phyloP scores from a whole-genome alignment of 2,329 filamentous ascomycete species.

The Aspergillus sp. region DNA sequence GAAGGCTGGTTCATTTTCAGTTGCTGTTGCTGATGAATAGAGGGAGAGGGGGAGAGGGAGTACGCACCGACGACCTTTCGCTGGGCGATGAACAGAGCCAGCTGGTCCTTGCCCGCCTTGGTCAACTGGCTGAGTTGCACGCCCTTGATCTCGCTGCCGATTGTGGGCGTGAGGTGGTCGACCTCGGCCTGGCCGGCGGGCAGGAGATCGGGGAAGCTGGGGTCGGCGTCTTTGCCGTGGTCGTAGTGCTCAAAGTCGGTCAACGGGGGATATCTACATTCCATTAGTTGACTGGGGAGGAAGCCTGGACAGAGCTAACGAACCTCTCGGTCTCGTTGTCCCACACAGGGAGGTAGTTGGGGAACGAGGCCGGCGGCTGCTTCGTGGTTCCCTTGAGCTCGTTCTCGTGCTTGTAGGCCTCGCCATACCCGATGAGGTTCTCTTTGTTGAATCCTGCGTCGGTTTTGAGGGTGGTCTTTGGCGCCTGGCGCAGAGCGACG shows the following conservation, averaged over 20 bases:
- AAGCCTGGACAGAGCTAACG: not conserved
- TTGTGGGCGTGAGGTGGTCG: constrained; percentile 67
- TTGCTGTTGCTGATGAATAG: not conserved
- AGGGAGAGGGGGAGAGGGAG: not conserved
- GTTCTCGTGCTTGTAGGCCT: constrained; percentile 44
- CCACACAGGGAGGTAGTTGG: constrained; percentile 73
- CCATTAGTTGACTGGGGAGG: constrained; percentile 1
- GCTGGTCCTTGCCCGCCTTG: constrained; percentile 70
- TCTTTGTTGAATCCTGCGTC: constrained; percentile 38
- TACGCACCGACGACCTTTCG: constrained; percentile 64
- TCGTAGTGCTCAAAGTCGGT: constrained; percentile 71
- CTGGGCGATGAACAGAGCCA: constrained; percentile 54
- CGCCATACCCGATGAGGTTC: constrained; percentile 32
- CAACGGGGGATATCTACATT: constrained; percentile 57
- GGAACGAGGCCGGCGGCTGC: constrained; percentile 61
- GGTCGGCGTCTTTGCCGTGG: constrained; percentile 72
- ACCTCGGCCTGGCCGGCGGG: constrained; percentile 44
- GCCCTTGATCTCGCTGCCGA: constrained; percentile 69
- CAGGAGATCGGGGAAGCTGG: constrained; percentile 67
- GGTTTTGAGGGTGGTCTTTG: constrained; percentile 25
- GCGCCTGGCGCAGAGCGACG: constrained; percentile 25
- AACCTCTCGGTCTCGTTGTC: constrained; percentile 52
- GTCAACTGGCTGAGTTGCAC: constrained; percentile 69
- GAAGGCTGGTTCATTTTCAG: constrained; percentile 53
- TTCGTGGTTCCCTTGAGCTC: constrained; percentile 55